These are phyloP conservation scores for Diospyros kaki DNA, from an alignment of 148 eudicot genomes.

Conservation along the genomic window DNA sequence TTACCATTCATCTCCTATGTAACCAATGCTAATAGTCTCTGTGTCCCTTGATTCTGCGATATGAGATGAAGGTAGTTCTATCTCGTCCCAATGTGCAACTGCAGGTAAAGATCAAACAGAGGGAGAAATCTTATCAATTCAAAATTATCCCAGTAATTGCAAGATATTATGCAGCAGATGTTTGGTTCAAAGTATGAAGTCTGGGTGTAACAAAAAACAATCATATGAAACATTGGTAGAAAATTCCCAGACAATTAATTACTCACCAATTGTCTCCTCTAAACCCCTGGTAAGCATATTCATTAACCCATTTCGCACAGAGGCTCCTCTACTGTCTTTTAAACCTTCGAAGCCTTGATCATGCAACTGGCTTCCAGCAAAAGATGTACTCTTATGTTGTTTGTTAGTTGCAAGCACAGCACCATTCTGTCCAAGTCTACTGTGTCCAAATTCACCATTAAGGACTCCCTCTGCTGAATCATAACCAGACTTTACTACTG, in stretches of 20 bases:
- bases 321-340: conserved; percentile 19
- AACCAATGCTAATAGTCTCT: conserved; percentile 49
- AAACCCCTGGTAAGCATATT: conserved; percentile 40
- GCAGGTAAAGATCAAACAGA: conserved; percentile 17
- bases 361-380: conserved; percentile 18
- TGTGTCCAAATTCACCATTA: conserved; percentile 22
- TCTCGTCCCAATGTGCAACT: conserved; percentile 76
- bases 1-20: conserved; percentile 86
- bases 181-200: neutral
- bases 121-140: neutral
- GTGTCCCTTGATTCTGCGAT: conserved; percentile 17
- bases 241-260: neutral
- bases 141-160: neutral
- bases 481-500: conserved; percentile 2
- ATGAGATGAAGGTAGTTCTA: conserved; percentile 28
- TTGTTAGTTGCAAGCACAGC: conserved; percentile 25
- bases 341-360: conserved; percentile 18
- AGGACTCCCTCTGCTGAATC: conserved; percentile 10
- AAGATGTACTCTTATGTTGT: conserved; percentile 4
- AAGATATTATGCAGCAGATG: neutral
- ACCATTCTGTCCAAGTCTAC: conserved; percentile 21
- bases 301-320: conserved; percentile 28
- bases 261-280: conserved; percentile 56
- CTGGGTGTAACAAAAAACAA: neutral
- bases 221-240: neutral